These are phyloP conservation scores for Komagataea norvegica DNA, from an alignment of 1,139 yeast genomes.

Conservation along the genomic window DNA sequence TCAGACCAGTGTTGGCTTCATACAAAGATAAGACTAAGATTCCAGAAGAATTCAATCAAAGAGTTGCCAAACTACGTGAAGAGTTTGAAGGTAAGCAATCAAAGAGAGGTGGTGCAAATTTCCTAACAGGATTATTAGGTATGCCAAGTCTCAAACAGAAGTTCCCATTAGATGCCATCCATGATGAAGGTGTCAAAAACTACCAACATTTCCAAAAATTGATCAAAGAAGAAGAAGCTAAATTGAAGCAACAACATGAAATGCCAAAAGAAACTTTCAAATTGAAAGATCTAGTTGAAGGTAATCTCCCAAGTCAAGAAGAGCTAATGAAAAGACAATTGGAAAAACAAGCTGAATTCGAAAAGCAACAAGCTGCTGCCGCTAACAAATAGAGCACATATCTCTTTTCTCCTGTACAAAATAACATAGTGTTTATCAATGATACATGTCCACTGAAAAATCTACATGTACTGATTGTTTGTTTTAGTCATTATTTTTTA, in stretches of 20 bases:
- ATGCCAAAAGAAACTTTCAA: constrained; percentile 74
- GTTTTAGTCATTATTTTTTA: constrained; percentile 3
- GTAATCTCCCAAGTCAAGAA: constrained; percentile 83
- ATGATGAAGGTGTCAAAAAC: constrained; percentile 91
- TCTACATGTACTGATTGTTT: background rate
- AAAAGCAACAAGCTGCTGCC: constrained; percentile 24
- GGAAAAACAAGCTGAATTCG: constrained; percentile 42
- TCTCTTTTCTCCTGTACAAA: constrained; percentile 7
- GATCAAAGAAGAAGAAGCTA: constrained; percentile 84
- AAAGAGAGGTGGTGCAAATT: constrained; percentile 42
- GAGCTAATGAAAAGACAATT: constrained; percentile 67
- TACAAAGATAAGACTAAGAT: constrained; percentile 58
- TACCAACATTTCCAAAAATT: constrained; percentile 79
- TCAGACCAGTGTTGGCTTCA: constrained; percentile 78
- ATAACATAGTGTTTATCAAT: too few species aligned
- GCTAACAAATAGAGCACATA: constrained; percentile 6
- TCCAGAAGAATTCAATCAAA: constrained; percentile 71
- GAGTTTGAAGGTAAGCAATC: constrained; percentile 67
- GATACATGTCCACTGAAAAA: too few species aligned
- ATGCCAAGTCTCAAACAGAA: constrained; percentile 58
- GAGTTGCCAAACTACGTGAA: constrained; percentile 72
- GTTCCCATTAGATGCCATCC: constrained; percentile 86
- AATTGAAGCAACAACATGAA: constrained; percentile 77
- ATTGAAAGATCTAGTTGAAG: constrained; percentile 75
- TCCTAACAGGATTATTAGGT: constrained; percentile 63